Base-by-base conservation (phyloP, 2,329 filamentous ascomycete species). In the Madurella fahalii region DNA sequence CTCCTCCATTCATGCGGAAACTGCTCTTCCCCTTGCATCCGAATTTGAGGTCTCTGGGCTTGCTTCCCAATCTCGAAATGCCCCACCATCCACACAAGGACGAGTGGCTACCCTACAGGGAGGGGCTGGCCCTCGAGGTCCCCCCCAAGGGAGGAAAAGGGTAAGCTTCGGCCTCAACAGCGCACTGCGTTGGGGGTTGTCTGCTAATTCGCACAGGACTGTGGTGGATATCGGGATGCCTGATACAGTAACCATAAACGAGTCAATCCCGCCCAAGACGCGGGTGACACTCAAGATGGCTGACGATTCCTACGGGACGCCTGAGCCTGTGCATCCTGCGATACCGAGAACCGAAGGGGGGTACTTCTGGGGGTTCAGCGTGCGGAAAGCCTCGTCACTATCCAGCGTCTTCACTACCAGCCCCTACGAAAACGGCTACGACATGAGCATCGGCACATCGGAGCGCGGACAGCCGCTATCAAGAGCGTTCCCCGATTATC, bases 351-450 rank as follows among this genome's bases (percentile, higher is more conserved):
- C 87, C 50, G 83, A 91, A 59, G 82, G 77, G 1, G 90, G 90
- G 0, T 94, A 90, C 71, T 95, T 92, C 72, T 95, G 90, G 90
- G 90, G 90, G 44, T 95, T 87, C 69, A 79, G 75, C 9, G 83
- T 91, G 3, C 82, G 90, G 25, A 82, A 79, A 58, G 85, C 85
- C 37, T 65, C 71, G 4, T 85, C 82, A 2, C 77, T 95, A 5
- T 87, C 87, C 5, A 74, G 79, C 5, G 83, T 95, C 8, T 91
- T 93, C 65, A 91, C 89, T 4, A 89, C 92, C 67, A 85, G 83
- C 61, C 79, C 83, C 0, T 90, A 82, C 66, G 83, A 88, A 53
- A 83, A 82, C 44, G 90, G 90, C 12, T 95, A 95, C 70, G 89
- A 95, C 69, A 63, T 92, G 53, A 89, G 85, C 62, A 84, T 95